Conservation (phyloP, 495 filamentous ascomycete species). For the Podospora pseudocomata region DNA sequence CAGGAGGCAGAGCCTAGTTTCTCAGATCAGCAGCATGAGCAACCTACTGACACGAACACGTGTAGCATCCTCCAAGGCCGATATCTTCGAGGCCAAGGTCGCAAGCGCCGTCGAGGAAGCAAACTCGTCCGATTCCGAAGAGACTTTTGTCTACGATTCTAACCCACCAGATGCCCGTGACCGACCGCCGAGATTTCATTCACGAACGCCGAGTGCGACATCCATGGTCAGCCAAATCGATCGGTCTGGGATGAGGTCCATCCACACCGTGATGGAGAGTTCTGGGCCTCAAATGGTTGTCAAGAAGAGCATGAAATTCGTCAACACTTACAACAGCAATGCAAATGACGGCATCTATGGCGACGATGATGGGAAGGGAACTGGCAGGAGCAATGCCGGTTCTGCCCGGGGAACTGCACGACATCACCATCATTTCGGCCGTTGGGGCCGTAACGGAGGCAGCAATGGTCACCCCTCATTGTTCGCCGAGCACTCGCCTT, state of each 20-base stretch:
- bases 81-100: slow-evolving; percentile 95
- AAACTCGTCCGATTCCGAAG: slow-evolving; percentile 90
- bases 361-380: slow-evolving; percentile 62
- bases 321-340: slow-evolving; percentile 69
- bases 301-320: slow-evolving; percentile 98
- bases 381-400: slow-evolving; percentile 55
- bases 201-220: slow-evolving; percentile 89
- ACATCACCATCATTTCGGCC: slow-evolving; percentile 70
- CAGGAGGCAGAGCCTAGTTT: slow-evolving; percentile 27
- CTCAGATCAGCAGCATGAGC: slow-evolving; percentile 44
- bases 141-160: slow-evolving; percentile 98
- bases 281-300: slow-evolving; percentile 63
- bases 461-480: slow-evolving; percentile 66
- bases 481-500: slow-evolving; percentile 75
- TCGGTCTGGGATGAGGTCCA: slow-evolving; percentile 58
- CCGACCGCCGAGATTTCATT: slow-evolving; percentile 81
- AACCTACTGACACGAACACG: slow-evolving; percentile 51
- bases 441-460: slow-evolving; percentile 58
- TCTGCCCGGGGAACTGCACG: slow-evolving; percentile 62
- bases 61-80: slow-evolving; percentile 87
- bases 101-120: slow-evolving; percentile 89
- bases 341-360: slow-evolving; percentile 56
- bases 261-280: slow-evolving; percentile 59
- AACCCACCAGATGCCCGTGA: slow-evolving; percentile 83
- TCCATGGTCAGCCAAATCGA: slow-evolving; percentile 82